phyloP scores from a whole-genome alignment of 768 basidiomycete genomes.

The Lactarius tabidus region DNA sequence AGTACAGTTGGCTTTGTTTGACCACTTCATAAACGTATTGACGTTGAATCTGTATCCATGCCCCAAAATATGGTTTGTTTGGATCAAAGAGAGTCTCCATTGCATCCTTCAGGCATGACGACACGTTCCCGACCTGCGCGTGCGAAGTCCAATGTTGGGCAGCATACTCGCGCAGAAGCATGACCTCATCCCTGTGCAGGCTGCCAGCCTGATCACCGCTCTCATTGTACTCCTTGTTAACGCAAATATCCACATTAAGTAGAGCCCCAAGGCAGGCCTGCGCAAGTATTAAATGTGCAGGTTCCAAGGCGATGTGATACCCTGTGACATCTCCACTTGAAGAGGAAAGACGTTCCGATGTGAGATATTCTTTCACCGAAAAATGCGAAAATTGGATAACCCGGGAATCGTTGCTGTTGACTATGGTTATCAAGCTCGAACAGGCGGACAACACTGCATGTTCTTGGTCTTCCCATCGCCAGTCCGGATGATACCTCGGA shows the following conservation, averaged over 20 bases:
- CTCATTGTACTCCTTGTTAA: not conserved
- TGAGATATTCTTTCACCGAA: not conserved
- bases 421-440: not conserved
- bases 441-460: not conserved
- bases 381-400: not conserved
- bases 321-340: not conserved
- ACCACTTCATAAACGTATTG: too few relatives aligned
- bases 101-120: not conserved
- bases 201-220: not conserved
- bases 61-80: not conserved
- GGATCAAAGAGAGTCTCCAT: not conserved
- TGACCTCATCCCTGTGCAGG: not conserved
- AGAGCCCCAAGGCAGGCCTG: not conserved
- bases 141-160: not conserved
- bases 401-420: not conserved
- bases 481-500: not conserved
- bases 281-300: not conserved
- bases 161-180: not conserved
- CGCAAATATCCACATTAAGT: not conserved
- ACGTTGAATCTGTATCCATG: not conserved
- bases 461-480: not conserved
- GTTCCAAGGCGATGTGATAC: not conserved
- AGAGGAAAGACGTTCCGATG: not conserved
- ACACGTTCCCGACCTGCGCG: not conserved
- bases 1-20: not conserved